A percentile compares a stretch with the other conserved stretches of the same genome.
Conservation (phyloP, 192 early-diverging fungal genomes). For the Coemansia sp. region DNA sequence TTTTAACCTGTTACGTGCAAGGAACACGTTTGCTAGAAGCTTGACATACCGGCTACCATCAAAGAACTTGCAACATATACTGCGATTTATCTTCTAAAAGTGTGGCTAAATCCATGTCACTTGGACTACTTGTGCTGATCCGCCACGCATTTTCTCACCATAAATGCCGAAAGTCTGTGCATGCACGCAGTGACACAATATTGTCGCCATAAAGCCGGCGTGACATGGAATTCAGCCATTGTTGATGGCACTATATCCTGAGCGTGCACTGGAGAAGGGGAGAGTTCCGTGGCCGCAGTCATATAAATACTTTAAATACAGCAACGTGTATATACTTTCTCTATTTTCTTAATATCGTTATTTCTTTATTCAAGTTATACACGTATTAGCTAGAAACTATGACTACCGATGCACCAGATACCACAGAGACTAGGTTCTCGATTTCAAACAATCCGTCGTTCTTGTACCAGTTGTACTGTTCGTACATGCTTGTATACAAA, state of each 20-base stretch:
- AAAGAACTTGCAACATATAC: too few relatives aligned
- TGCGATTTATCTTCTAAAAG: too few relatives aligned
- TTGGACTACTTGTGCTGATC: too few relatives aligned
- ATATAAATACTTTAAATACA: too few relatives aligned
- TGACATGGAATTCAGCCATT: neutral
- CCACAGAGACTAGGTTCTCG: slow-evolving; percentile 29
- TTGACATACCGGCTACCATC: too few relatives aligned
- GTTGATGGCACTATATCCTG: neutral
- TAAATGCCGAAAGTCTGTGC: neutral
- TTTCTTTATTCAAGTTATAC: neutral
- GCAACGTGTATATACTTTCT: neutral
- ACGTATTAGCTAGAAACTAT: neutral
- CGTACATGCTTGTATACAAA: slow-evolving; percentile 45
- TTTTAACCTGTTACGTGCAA: too few relatives aligned
- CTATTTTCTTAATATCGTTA: neutral
- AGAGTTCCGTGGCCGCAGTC: too few relatives aligned
- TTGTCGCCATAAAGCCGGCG: neutral
- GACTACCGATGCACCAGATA: neutral
- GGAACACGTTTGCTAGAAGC: too few relatives aligned
- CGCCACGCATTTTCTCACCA: neutral
- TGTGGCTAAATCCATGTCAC: too few relatives aligned
- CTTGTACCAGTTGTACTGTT: slow-evolving; percentile 54
- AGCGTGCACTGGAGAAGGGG: too few relatives aligned
- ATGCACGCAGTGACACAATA: neutral
- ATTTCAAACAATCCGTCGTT: slow-evolving; percentile 43